Evolutionary conservation across 2,329 filamentous ascomycete genomes (phyloP).

Genomic region (Peltaster fructicola): DNA sequence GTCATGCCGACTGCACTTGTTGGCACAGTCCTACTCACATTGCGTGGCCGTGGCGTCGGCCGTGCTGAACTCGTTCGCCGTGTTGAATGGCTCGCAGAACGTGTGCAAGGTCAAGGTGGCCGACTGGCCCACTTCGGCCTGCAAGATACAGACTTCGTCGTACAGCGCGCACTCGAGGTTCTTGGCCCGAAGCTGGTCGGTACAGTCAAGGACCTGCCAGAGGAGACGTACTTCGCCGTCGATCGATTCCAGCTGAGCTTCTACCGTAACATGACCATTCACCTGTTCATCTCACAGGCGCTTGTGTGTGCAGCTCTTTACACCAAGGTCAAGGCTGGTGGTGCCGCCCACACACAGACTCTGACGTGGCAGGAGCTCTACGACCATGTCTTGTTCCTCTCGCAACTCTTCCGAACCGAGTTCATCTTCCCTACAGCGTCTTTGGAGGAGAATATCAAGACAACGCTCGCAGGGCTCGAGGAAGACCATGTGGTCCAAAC

Average conservation of each 20-base stretch:
- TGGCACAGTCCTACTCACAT: slow-evolving; percentile 77
- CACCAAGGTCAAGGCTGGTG: slow-evolving; percentile 73
- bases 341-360: slow-evolving; percentile 57
- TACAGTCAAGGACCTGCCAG: slow-evolving; percentile 57
- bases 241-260: slow-evolving; percentile 93
- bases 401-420: slow-evolving; percentile 82
- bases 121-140: slow-evolving; percentile 86
- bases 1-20: slow-evolving; percentile 97
- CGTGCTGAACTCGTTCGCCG: slow-evolving; percentile 69
- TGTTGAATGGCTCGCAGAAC: slow-evolving; percentile 74
- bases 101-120: slow-evolving; percentile 72
- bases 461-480: slow-evolving; percentile 61
- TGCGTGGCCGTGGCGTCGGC: slow-evolving; percentile 81
- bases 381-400: slow-evolving; percentile 74
- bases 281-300: slow-evolving; percentile 87
- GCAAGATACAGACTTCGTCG: slow-evolving; percentile 59
- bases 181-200: slow-evolving; percentile 80
- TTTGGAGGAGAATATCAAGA: slow-evolving; percentile 59
- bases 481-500: slow-evolving; percentile 59
- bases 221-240: slow-evolving; percentile 86
- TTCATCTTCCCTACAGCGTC: slow-evolving; percentile 93
- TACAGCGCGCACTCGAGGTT: slow-evolving; percentile 80
- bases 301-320: slow-evolving; percentile 85
- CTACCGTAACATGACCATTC: slow-evolving; percentile 98
- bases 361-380: slow-evolving; percentile 50